Evolutionary conservation across 2,329 filamentous ascomycete species (phyloP).

Genomic region (Cladosporium sp.): DNA sequence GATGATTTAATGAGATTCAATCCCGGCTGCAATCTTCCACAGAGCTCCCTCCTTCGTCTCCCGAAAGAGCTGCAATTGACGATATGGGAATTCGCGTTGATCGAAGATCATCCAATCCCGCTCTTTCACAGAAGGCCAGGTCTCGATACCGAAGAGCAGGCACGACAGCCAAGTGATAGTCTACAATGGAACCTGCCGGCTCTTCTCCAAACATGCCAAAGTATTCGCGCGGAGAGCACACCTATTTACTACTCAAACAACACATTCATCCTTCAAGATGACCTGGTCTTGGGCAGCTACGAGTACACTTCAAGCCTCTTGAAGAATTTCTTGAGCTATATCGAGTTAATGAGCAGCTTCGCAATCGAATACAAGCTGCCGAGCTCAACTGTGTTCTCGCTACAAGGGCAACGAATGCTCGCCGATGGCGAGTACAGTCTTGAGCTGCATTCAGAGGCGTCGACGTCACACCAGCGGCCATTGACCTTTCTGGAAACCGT

Average conservation of each 20-base stretch:
- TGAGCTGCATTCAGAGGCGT: not conserved
- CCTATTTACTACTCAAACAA: constrained; percentile 3
- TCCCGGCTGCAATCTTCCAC: not conserved
- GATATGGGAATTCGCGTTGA: constrained; percentile 20
- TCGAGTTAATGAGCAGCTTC: not conserved
- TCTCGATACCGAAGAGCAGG: not conserved
- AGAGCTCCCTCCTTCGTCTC: constrained; percentile 10
- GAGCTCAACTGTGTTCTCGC: not conserved
- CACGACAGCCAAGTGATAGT: not conserved
- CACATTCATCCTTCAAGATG: constrained; percentile 1
- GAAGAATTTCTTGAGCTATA: not conserved
- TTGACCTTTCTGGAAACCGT: not conserved
- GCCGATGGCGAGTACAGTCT: not conserved
- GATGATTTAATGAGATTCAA: too few relatives aligned
- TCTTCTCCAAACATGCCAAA: constrained; percentile 1
- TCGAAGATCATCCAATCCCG: constrained; percentile 12
- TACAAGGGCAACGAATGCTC: not conserved
- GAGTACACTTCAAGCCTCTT: not conserved
- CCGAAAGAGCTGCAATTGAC: constrained; percentile 14
- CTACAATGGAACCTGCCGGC: not conserved
- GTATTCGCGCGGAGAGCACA: not conserved
- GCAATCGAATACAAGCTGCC: constrained; percentile 5
- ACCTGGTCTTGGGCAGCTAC: not conserved
- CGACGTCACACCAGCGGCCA: constrained; percentile 1
- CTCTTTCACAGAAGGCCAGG: not conserved